Percentiles rank a stretch among this genome's conserved stretches.
Evolutionary conservation across 345 rosid species (phyloP).

Genomic region (Kernera saxatilis): DNA sequence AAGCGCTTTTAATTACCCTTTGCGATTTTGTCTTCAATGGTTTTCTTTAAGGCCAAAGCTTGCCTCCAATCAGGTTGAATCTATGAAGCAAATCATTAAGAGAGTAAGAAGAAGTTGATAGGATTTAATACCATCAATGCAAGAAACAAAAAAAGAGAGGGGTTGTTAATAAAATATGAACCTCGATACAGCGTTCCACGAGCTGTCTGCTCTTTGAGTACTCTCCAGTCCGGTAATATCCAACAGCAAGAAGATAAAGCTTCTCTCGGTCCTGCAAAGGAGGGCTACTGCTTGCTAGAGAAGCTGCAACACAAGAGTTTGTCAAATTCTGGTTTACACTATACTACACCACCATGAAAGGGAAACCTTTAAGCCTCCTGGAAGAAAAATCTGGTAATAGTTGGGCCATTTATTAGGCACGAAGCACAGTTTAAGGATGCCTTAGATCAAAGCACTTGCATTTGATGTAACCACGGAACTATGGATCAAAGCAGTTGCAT

Average conservation of each 20-base stretch:
- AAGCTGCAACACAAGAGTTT: constrained; percentile 38
- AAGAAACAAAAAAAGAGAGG: neutral
- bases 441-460: neutral
- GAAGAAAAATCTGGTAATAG: neutral
- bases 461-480: no score
- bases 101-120: neutral
- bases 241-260: constrained; percentile 79
- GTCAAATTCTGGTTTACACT: neutral
- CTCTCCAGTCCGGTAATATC: constrained; percentile 64
- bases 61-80: constrained; percentile 85
- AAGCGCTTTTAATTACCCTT: constrained; percentile 40
- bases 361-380: neutral
- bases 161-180: constrained; percentile 13
- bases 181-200: constrained; percentile 65
- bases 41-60: constrained; percentile 61
- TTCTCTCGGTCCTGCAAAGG: constrained; percentile 57
- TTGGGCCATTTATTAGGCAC: neutral
- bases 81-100: constrained; percentile 31
- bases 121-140: neutral
- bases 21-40: constrained; percentile 57
- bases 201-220: constrained; percentile 65
- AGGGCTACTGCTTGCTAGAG: constrained; percentile 45
- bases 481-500: neutral
- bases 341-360: neutral
- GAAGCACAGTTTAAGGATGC: neutral